Percentiles rank a stretch among this genome's conserved stretches.
Conservation (phyloP, 345 rosid species). For the Eutrema japonicum region DNA sequence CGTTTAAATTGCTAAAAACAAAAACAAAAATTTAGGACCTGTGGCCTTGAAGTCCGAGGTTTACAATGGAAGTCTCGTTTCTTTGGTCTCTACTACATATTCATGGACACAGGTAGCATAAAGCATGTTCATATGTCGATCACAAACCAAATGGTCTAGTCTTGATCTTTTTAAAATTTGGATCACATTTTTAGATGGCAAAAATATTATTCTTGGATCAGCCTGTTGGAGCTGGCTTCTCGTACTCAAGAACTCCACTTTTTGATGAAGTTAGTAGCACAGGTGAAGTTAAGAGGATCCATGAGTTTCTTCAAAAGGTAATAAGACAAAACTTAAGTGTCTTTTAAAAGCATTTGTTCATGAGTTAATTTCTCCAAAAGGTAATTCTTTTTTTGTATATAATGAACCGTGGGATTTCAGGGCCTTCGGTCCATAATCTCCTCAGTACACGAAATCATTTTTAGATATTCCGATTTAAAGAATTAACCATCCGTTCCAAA, state of each 20-base stretch:
- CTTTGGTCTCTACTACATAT: conserved; percentile 56
- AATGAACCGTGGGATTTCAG: too few species aligned
- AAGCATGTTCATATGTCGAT: conserved; percentile 44
- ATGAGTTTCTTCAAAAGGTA: conserved; percentile 61
- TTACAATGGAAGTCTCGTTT: conserved; percentile 72
- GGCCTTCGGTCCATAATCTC: too few species aligned
- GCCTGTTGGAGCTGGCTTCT: conserved; percentile 84
- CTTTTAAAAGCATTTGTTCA: conserved; percentile 27
- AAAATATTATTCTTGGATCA: conserved; percentile 73
- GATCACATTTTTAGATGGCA: too few species aligned
- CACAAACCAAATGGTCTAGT: conserved; percentile 25
- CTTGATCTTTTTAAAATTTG: conserved; percentile 41
- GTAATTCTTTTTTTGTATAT: too few species aligned
- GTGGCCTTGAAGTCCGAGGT: not conserved
- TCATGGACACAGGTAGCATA: conserved; percentile 72
- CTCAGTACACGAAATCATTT: too few species aligned
- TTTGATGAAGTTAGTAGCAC: conserved; percentile 51
- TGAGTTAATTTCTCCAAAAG: too few species aligned
- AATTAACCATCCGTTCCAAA: too few species aligned
- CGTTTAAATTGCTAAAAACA: not conserved
- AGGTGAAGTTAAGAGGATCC: conserved; percentile 49
- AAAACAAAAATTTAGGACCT: not conserved
- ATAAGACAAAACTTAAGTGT: conserved; percentile 18
- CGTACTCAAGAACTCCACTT: conserved; percentile 52
- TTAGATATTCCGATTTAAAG: too few species aligned